Evolutionary conservation across 2,329 filamentous ascomycete genomes (phyloP).

Genomic region (Neofusicoccum cordaticola): DNA sequence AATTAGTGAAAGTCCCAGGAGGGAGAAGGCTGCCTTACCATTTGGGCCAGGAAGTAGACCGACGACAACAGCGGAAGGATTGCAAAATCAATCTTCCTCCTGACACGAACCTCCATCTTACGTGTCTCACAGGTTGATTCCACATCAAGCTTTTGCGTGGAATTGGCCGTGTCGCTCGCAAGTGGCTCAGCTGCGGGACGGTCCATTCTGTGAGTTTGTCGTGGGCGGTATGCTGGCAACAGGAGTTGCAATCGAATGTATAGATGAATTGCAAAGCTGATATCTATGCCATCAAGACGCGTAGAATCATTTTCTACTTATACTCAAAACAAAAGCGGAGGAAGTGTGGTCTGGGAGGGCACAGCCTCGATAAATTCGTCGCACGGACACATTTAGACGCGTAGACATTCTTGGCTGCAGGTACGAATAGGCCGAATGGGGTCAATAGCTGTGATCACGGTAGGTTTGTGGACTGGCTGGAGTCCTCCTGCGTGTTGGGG

Average conservation of each 20-base stretch:
- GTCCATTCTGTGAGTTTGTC: background rate
- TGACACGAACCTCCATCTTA: background rate
- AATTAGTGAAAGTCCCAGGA: background rate
- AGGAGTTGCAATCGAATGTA: no score
- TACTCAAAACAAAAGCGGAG: no score
- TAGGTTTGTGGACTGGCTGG: no score
- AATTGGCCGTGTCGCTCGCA: background rate
- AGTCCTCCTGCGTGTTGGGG: no score
- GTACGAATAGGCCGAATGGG: background rate
- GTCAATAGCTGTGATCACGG: background rate
- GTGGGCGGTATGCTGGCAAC: no score
- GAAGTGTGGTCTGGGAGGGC: background rate
- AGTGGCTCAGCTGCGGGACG: background rate
- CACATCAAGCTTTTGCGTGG: background rate
- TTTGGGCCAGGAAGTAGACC: background rate
- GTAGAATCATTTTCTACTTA: background rate
- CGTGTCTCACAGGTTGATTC: background rate
- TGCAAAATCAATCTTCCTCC: background rate
- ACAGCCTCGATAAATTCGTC: background rate
- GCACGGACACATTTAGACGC: background rate
- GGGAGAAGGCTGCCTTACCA: background rate
- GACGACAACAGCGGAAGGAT: background rate
- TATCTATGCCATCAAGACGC: background rate
- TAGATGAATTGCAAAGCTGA: background rate
- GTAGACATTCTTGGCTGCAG: background rate